phyloP scores from a whole-genome alignment of 306 rosid species.

The Quercus glauca region DNA sequence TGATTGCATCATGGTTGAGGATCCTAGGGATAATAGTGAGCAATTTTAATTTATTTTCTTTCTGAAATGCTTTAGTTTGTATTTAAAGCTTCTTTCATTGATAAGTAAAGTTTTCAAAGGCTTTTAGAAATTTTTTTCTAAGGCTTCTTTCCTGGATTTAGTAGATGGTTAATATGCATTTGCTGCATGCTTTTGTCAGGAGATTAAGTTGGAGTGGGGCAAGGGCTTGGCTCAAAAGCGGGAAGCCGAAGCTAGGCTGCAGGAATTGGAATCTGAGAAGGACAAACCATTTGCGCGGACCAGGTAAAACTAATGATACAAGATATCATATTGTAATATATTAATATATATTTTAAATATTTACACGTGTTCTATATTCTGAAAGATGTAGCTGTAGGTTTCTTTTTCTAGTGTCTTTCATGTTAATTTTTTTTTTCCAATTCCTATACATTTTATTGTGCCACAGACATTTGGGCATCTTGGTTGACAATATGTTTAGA shows the following conservation, averaged over 20 bases:
- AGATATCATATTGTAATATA: neutral
- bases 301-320: slow-evolving; percentile 44
- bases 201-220: slow-evolving; percentile 85
- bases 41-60: neutral
- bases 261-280: slow-evolving; percentile 85
- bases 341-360: neutral
- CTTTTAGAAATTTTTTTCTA: no score
- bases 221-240: slow-evolving; percentile 96
- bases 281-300: slow-evolving; percentile 87
- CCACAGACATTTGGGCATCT: no score
- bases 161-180: neutral
- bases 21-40: neutral
- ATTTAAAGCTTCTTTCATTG: neutral
- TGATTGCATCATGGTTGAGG: neutral
- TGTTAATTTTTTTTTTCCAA: no score
- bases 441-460: no score
- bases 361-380: no score
- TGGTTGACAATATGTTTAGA: no score
- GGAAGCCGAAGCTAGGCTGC: slow-evolving; percentile 74
- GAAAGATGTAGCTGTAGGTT: no score
- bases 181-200: slow-evolving; percentile 45
- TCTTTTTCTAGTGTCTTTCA: no score
- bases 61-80: neutral
- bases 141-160: neutral
- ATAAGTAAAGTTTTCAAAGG: no score